Base-by-base conservation (phyloP, 1,284 basidiomycete genomes). In the Cystobasidium sp. region DNA sequence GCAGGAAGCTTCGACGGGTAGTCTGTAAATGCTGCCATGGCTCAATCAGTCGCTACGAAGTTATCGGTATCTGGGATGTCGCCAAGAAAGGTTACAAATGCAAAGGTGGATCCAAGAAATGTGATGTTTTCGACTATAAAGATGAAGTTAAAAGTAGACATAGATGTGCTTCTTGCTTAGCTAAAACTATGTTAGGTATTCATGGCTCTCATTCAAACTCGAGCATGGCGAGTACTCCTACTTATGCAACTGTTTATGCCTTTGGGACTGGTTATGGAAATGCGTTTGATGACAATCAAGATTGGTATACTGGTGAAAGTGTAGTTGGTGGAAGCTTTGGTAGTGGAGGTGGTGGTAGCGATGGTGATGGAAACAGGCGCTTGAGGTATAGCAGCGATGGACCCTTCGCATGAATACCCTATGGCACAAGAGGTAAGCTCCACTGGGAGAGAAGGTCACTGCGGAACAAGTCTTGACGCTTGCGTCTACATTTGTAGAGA, bases 101-200 rank as follows among this genome's bases (percentile, higher is more conserved):
- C 20, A n/a, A 18, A 24, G 62, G 62, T 14, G 62, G 62, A 31
- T 7, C 7, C 20, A 31, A 22, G 18, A 20, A 20, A 46, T 65
- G 62, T 44, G 43, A 22, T 18, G 49, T 37, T n/a, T 52, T 20
- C 20, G 47, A 47, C 39, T 65, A 22, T 37, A 16, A 14, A 47
- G 44, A 65, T 51, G 62, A 65, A 18, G 24, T 65, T 31, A 44
- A 49, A 37, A 65, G 62, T 44, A 65, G 39, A 31, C 62, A 65
- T 65, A 39, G 62, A 31, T 65, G 44, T 37, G n/a, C 16, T 51
- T 6, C n/a, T 51, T 65, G 62, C 39, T 24, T 65, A 39, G 62
- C 62, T 49, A 65, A 39, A 65, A 24, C 62, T 7, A 31, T 65
- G 62, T 39, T 65, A n/a, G 62, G 62, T 18, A 31, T 49, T 10